phyloP scores from a whole-genome alignment of 306 rosid species.

The Dryas octopetala region DNA sequence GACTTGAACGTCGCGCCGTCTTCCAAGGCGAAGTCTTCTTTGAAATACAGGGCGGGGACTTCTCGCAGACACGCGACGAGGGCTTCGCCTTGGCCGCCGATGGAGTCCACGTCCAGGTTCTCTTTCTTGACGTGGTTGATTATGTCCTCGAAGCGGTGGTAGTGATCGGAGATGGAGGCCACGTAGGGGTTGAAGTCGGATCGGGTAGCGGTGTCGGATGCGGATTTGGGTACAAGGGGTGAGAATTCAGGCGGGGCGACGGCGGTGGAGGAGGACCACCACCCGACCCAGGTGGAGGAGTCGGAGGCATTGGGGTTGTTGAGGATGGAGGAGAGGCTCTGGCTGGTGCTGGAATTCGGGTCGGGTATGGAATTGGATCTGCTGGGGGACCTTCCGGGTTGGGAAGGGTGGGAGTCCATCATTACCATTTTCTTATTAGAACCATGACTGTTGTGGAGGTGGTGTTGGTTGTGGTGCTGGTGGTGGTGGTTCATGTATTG shows the following conservation, averaged over 20 bases:
- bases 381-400: constrained; percentile 68
- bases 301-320: constrained; percentile 82
- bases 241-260: constrained; percentile 66
- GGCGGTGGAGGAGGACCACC: constrained; percentile 76
- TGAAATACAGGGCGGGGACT: constrained; percentile 87
- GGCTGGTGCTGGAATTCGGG: constrained; percentile 49
- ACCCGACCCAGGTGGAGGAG: constrained; percentile 66
- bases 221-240: constrained; percentile 58
- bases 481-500: constrained; percentile 1
- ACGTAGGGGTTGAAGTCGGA: constrained; percentile 73
- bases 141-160: constrained; percentile 75
- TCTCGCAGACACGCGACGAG: constrained; percentile 92
- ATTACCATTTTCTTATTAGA: constrained; percentile 40
- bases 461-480: background rate
- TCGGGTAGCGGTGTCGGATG: constrained; percentile 66
- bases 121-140: constrained; percentile 68
- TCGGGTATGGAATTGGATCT: constrained; percentile 50
- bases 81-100: constrained; percentile 81
- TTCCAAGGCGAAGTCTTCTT: constrained; percentile 88
- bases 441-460: constrained; percentile 29
- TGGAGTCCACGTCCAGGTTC: constrained; percentile 49
- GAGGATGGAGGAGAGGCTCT: constrained; percentile 88
- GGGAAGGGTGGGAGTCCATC: constrained; percentile 90
- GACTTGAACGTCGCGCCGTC: constrained; percentile 89
- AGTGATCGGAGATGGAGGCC: constrained; percentile 59